Conservation (phyloP, 2,329 filamentous ascomycete genomes). For the Trichoderma pleuroti region DNA sequence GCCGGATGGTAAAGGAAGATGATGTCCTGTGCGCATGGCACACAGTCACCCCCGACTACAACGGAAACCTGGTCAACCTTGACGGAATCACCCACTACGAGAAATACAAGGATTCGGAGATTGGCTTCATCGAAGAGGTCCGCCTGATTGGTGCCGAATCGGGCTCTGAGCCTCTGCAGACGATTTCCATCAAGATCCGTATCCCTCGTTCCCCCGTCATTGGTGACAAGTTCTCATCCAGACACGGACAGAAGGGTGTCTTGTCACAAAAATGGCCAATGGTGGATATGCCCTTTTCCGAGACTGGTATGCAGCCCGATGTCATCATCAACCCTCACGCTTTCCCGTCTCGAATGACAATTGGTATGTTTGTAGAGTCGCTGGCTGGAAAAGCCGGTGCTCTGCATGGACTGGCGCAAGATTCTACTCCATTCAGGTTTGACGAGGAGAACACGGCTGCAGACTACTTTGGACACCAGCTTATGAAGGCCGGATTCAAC, state of each 20-base stretch:
- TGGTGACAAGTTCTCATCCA: slow-evolving; percentile 98
- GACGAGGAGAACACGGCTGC: slow-evolving; percentile 87
- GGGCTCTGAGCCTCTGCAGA: slow-evolving; percentile 78
- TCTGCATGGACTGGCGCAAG: slow-evolving; percentile 91
- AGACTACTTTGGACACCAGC: slow-evolving; percentile 94
- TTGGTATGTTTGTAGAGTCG: slow-evolving; percentile 98
- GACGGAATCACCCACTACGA: slow-evolving; percentile 84
- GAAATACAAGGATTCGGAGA: slow-evolving; percentile 91
- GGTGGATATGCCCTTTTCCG: slow-evolving; percentile 92
- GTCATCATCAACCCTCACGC: slow-evolving; percentile 99
- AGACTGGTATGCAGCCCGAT: slow-evolving; percentile 94
- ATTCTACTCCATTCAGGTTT: slow-evolving; percentile 93
- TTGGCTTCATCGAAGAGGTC: slow-evolving; percentile 87
- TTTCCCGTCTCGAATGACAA: slow-evolving; percentile 99
- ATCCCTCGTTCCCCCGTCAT: slow-evolving; percentile 88
- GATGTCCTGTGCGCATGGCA: slow-evolving; percentile 88
- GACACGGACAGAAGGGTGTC: slow-evolving; percentile 98
- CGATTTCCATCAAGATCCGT: slow-evolving; percentile 87
- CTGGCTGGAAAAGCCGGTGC: slow-evolving; percentile 92
- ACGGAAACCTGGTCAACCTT: slow-evolving; percentile 75
- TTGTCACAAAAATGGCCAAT: slow-evolving; percentile 93
- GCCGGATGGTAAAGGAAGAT: slow-evolving; percentile 72
- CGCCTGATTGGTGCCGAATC: slow-evolving; percentile 83
- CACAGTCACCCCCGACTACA: slow-evolving; percentile 76
- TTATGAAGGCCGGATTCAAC: slow-evolving; percentile 93